Conservation (phyloP, 352 stramenopile genomes). For the Globisporangium alternatum region DNA sequence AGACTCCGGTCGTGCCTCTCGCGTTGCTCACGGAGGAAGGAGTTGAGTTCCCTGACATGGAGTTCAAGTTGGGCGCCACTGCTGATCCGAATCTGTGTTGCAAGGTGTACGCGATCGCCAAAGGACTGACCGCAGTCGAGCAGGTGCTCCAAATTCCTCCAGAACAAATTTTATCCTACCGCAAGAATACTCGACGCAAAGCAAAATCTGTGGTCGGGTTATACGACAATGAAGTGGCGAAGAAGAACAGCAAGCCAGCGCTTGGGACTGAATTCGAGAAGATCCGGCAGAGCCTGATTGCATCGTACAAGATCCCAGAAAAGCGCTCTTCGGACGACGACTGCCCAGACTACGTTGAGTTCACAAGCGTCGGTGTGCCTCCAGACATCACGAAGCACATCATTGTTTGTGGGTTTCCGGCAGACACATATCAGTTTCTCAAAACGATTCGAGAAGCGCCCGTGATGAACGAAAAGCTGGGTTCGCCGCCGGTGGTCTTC, state of each 20-base stretch:
- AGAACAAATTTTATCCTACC: conserved; percentile 74
- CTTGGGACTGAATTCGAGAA: conserved; percentile 56
- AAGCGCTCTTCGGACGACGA: conserved; percentile 21
- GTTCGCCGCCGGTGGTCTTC: conserved; percentile 54
- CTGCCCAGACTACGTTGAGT: conserved; percentile 45
- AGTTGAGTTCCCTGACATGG: conserved; percentile 68
- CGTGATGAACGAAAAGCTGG: conserved; percentile 31
- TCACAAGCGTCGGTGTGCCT: conserved; percentile 41
- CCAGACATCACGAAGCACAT: conserved; percentile 47
- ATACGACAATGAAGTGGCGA: conserved; percentile 22
- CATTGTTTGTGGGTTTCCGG: conserved; percentile 67
- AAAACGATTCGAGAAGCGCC: conserved; percentile 66
- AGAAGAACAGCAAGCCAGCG: conserved; percentile 59
- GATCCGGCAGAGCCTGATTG: conserved; percentile 56
- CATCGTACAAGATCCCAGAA: conserved; percentile 44
- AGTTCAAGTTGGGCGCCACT: conserved; percentile 73
- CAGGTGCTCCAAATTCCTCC: conserved; percentile 56
- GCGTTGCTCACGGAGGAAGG: conserved; percentile 65
- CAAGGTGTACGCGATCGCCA: conserved; percentile 76
- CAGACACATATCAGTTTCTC: conserved; percentile 64
- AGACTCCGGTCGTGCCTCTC: conserved; percentile 56
- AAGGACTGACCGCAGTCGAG: conserved; percentile 51
- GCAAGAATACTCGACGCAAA: conserved; percentile 66
- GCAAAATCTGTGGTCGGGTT: conserved; percentile 36
- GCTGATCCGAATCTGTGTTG: conserved; percentile 77